A percentile compares a stretch with the other conserved stretches of the same genome.
phyloP scores from a whole-genome alignment of 768 basidiomycete species.

The Pleurotus sapidus region DNA sequence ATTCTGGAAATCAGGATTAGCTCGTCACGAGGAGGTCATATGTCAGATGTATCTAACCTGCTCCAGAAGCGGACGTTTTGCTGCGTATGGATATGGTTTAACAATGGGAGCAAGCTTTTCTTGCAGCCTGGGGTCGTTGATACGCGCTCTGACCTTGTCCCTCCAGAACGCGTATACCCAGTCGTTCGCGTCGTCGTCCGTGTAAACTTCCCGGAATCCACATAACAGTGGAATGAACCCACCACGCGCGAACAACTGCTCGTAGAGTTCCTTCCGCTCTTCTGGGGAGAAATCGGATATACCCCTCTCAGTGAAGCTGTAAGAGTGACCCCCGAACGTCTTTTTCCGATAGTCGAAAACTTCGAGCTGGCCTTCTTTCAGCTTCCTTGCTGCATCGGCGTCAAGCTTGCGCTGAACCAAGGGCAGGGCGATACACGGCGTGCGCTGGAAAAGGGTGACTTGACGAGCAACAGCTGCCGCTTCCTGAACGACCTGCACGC shows the following conservation, averaged over 20 bases:
- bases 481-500: constrained; percentile 15
- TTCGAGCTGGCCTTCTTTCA: constrained; percentile 1
- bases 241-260: constrained; percentile 13
- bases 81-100: constrained; percentile 10
- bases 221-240: constrained; percentile 10
- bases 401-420: constrained; percentile 17
- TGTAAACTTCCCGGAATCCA: constrained; percentile 8
- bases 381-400: not conserved
- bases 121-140: constrained; percentile 8
- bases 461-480: constrained; percentile 4
- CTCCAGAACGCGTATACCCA: constrained; percentile 12
- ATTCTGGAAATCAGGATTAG: not conserved
- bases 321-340: constrained; percentile 4
- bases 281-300: constrained; percentile 7
- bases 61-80: constrained; percentile 12
- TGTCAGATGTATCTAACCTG: not conserved
- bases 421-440: constrained; percentile 20
- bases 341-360: not conserved
- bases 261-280: constrained; percentile 11
- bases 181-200: not conserved
- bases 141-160: constrained; percentile 9
- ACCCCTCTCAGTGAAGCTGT: not conserved
- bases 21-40: not conserved
- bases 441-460: constrained; percentile 17
- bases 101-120: constrained; percentile 12